Evolutionary conservation across 805 yeast genomes (phyloP).

Genomic region (Kuraishia molischiana): DNA sequence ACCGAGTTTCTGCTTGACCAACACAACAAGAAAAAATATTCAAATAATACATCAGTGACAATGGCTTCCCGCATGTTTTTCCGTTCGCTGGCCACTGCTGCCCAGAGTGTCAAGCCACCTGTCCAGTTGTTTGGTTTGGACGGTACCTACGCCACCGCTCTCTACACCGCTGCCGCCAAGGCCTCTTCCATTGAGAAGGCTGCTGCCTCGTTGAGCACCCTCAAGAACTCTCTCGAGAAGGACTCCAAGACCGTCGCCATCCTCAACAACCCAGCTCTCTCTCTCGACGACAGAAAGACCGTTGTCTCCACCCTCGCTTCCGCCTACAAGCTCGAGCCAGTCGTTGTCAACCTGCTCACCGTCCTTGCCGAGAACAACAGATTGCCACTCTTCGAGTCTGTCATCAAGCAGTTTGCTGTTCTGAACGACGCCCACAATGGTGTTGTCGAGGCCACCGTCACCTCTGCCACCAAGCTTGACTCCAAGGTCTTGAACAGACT

Average conservation of each 20-base stretch:
- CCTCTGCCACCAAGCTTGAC: conserved; percentile 81
- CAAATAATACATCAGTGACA: too few species aligned
- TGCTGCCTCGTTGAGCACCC: conserved; percentile 54
- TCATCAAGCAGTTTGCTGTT: conserved; percentile 62
- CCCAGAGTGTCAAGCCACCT: conserved; percentile 59
- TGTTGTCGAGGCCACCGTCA: conserved; percentile 85
- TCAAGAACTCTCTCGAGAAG: conserved; percentile 42
- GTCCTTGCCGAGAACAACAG: conserved; percentile 95
- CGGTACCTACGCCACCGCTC: conserved; percentile 94
- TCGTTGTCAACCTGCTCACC: conserved; percentile 68
- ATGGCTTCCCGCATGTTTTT: conserved; percentile 59
- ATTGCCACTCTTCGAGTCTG: conserved; percentile 54
- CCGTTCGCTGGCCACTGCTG: conserved; percentile 69
- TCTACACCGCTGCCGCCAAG: conserved; percentile 85
- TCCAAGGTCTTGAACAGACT: conserved; percentile 68
- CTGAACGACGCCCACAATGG: conserved; percentile 88
- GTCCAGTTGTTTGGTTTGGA: conserved; percentile 91
- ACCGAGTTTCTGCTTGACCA: too few species aligned
- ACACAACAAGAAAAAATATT: too few species aligned
- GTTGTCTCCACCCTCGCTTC: conserved; percentile 53
- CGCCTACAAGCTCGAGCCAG: conserved; percentile 45
- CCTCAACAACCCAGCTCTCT: conserved; percentile 77
- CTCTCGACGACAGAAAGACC: conserved; percentile 60
- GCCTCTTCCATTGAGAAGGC: conserved; percentile 60
- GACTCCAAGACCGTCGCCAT: conserved; percentile 57